phyloP scores from a whole-genome alignment of 768 basidiomycete genomes.

The Amanita fuliginea region DNA sequence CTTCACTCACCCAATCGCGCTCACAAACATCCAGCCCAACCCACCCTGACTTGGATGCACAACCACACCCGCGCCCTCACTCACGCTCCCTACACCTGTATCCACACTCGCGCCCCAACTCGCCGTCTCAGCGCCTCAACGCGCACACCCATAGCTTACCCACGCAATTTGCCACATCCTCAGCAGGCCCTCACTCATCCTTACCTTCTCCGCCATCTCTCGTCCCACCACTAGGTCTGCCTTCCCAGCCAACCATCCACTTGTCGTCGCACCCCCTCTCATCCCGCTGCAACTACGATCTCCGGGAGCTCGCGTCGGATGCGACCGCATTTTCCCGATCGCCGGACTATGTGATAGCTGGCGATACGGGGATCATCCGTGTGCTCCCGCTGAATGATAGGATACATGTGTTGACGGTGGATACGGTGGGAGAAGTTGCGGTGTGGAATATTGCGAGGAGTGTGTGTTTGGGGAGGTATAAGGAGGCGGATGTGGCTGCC shows the following conservation, averaged over 20 bases:
- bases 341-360: constrained; percentile 65
- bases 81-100: constrained; percentile 12
- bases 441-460: constrained; percentile 89
- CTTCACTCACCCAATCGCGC: constrained; percentile 9
- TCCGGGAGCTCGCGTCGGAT: constrained; percentile 73
- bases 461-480: constrained; percentile 61
- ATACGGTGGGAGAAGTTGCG: constrained; percentile 79
- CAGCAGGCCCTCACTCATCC: too few species aligned
- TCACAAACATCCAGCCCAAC: background rate
- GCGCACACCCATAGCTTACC: background rate
- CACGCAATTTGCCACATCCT: too few species aligned
- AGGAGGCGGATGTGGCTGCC: constrained; percentile 51
- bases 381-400: constrained; percentile 79
- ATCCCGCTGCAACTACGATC: constrained; percentile 44
- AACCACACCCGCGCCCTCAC: background rate
- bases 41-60: background rate
- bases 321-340: constrained; percentile 42
- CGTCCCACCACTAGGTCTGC: constrained; percentile 11
- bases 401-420: constrained; percentile 82
- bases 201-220: constrained; percentile 8
- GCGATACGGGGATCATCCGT: constrained; percentile 75
- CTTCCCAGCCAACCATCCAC: background rate
- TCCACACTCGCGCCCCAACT: constrained; percentile 10
- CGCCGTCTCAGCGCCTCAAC: background rate
- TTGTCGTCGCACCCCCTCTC: background rate